Evolutionary conservation across 2,329 filamentous ascomycete species (phyloP), one percentile per base, ranked within the genome.

Genomic region (Stagonosporopsis rhizophila): DNA sequence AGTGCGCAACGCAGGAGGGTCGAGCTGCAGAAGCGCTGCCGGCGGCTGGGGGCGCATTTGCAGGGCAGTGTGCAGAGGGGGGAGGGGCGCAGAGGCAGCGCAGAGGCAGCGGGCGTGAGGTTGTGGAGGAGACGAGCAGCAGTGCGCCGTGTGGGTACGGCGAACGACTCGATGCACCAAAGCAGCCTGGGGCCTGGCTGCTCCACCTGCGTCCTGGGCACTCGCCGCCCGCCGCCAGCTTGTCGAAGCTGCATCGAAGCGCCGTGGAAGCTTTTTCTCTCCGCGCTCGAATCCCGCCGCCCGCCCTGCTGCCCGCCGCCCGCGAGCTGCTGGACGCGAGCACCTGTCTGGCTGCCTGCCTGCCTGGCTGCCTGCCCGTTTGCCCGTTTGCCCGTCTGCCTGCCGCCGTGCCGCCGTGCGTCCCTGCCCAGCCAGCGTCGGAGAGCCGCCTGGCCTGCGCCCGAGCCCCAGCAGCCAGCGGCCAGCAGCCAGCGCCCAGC

Each of bases 231-330:
- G 23, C n/a, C 46, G 32, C 23, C 28, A 52, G 34, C 37, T 27
- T 41, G 28, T 49, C 25, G 48, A 57, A 57, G 47, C 42, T 37
- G 52, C 28, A 27, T 51, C 38, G 55, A 58, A 58, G 55, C 55
- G 22, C 39, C 55, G 37, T 44, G 19, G 41, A 44, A 44, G 41
- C 23, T 25, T 25, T 25, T 25, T 25, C 23, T 25, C 23, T 25
- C 23, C 23, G 23, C 23, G 23, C 23, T 4, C 4, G 23, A 25
- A 7, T 25, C 37, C 40, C 38, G 35, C 50, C 42, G 45, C 34
- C 45, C 34, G 52, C 34, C 28, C 45, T 35, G 52, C 34, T 34
- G 39, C 38, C 34, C 28, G 44, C 7, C 37, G 37, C 25, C 5
- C 50, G n/a, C n/a, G n/a, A n/a, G n/a, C n/a, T n/a, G n/a, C n/a